Evolutionary conservation across 2,329 filamentous ascomycete genomes (phyloP).

Genomic region (Talaromyces sp.): DNA sequence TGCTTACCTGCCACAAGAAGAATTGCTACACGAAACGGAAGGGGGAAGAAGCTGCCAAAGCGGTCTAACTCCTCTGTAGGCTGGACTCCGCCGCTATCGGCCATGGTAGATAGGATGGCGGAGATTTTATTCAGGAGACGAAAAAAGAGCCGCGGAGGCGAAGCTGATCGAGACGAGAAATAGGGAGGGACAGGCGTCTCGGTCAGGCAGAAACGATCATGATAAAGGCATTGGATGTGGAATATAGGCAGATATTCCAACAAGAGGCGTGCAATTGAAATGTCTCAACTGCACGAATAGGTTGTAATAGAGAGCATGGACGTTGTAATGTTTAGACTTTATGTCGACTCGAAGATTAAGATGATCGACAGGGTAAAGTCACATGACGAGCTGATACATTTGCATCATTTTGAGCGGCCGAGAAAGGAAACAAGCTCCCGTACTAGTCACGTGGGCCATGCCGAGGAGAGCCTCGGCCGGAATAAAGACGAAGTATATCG

Average conservation of each 20-base stretch:
- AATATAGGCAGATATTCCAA: background rate
- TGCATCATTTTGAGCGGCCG: background rate
- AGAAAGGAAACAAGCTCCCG: slow-evolving; percentile 13
- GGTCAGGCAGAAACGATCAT: slow-evolving; percentile 7
- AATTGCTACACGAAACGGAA: slow-evolving; percentile 85
- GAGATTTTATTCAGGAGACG: background rate
- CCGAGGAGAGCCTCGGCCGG: slow-evolving; percentile 14
- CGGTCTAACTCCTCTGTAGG: slow-evolving; percentile 60
- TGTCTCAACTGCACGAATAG: background rate
- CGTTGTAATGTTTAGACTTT: background rate
- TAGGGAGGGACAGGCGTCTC: background rate
- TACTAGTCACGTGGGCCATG: slow-evolving; percentile 3
- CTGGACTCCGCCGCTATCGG: slow-evolving; percentile 10
- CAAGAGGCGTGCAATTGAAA: background rate
- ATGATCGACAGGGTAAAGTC: slow-evolving; percentile 2
- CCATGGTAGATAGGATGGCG: slow-evolving; percentile 10
- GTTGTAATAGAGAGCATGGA: too few species aligned
- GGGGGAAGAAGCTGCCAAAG: slow-evolving; percentile 81
- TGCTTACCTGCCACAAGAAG: slow-evolving; percentile 76
- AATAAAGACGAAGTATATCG: background rate
- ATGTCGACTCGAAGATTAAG: background rate
- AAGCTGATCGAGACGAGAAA: slow-evolving; percentile 3
- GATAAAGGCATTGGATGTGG: background rate
- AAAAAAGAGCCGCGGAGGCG: background rate
- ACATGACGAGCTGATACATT: slow-evolving; percentile 8